These are phyloP conservation scores for Wickerhamiella bombiphila DNA, from an alignment of 805 yeast species.

Conservation along the genomic window DNA sequence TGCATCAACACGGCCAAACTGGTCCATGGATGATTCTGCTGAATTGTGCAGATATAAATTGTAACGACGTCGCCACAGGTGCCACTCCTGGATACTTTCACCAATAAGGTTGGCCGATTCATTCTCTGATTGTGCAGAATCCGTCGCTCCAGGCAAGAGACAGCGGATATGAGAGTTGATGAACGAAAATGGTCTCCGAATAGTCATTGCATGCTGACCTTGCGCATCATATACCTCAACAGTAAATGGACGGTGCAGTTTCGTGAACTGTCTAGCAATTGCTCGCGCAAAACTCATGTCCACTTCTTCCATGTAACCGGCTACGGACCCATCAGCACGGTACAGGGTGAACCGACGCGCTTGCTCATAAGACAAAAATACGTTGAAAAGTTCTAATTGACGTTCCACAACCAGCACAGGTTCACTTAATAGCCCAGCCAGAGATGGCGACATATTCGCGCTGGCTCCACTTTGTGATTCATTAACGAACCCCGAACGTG, in stretches of 20 bases:
- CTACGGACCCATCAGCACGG: conserved; percentile 55
- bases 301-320: conserved; percentile 74
- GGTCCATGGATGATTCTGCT: conserved; percentile 37
- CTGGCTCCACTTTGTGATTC: no score
- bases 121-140: conserved; percentile 21
- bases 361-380: conserved; percentile 82
- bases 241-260: conserved; percentile 64
- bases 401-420: conserved; percentile 83
- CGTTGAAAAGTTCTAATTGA: conserved; percentile 74
- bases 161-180: conserved; percentile 81
- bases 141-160: conserved; percentile 36
- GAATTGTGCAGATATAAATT: conserved; percentile 42
- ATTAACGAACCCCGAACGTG: no score
- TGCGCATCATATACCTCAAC: conserved; percentile 24
- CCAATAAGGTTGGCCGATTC: conserved; percentile 47
- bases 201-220: conserved; percentile 28
- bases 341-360: conserved; percentile 60
- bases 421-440: conserved; percentile 48
- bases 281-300: conserved; percentile 56
- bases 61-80: conserved; percentile 80
- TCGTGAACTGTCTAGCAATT: conserved; percentile 67
- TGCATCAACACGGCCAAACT: conserved; percentile 79
- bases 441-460: conserved; percentile 30
- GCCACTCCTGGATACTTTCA: conserved; percentile 88
- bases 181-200: conserved; percentile 71